phyloP scores from a whole-genome alignment of 208 protist species.

The Borovskyia barvae region DNA sequence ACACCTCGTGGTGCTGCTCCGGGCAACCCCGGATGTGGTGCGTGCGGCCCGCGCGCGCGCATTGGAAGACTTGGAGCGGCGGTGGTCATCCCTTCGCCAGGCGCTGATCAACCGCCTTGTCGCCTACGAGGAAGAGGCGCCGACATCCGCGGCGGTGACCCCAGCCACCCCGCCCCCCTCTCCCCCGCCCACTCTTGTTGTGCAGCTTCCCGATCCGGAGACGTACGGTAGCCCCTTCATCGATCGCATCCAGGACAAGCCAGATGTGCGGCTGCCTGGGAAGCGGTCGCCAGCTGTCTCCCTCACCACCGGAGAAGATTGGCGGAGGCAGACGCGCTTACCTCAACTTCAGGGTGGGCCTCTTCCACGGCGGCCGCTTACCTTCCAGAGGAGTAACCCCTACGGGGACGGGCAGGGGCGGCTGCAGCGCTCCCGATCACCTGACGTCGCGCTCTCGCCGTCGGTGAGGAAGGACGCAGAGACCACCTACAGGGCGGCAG shows the following conservation, averaged over 20 bases:
- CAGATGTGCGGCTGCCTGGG: not conserved
- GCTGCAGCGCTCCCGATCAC: not conserved
- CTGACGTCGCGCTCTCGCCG: no score
- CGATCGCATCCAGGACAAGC: not conserved
- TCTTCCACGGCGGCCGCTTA: not conserved
- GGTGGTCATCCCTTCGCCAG: conserved; percentile 48
- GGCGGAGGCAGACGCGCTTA: conserved; percentile 12
- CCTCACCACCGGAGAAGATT: conserved; percentile 19
- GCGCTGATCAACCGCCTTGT: conserved; percentile 30
- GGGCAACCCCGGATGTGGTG: conserved; percentile 33
- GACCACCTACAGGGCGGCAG: no score
- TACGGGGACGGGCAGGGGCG: not conserved
- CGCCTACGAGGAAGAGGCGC: conserved; percentile 35
- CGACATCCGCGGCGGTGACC: conserved; percentile 1
- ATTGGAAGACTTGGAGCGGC: conserved; percentile 36
- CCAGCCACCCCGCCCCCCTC: not conserved
- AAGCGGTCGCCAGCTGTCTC: not conserved
- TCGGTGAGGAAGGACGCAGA: no score
- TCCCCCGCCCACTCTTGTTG: not conserved
- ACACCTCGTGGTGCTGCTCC: conserved; percentile 48
- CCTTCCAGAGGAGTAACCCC: not conserved
- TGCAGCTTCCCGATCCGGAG: conserved; percentile 33
- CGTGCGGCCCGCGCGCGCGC: conserved; percentile 31
- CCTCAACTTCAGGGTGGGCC: conserved; percentile 20
- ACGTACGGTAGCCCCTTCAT: conserved; percentile 46